Conservation (phyloP, 257 asterid species). For the Craterostigma plantagineum region DNA sequence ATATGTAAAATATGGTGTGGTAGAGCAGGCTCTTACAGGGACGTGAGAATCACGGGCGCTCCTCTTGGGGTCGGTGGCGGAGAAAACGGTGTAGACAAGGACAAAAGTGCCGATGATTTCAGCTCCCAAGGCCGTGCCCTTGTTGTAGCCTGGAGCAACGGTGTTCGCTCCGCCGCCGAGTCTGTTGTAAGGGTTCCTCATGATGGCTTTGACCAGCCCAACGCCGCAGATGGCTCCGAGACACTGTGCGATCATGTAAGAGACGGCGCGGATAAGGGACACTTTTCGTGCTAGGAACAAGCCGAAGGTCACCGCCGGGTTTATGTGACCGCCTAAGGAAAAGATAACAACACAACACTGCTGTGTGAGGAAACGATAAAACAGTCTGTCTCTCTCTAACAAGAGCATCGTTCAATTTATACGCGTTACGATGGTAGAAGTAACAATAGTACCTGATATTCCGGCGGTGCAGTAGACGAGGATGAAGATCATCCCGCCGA, state of each 20-base stretch:
- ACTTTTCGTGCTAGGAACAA: conserved; percentile 74
- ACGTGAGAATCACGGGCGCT: conserved; percentile 96
- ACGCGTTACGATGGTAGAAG: no score
- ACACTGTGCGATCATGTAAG: conserved; percentile 64
- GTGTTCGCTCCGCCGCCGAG: conserved; percentile 71
- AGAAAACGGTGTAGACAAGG: conserved; percentile 88
- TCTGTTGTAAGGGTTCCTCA: conserved; percentile 37
- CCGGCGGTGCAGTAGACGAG: conserved; percentile 99
- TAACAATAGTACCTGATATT: conserved; percentile 38
- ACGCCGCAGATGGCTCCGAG: conserved; percentile 87
- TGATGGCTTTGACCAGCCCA: conserved; percentile 76
- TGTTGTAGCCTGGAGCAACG: conserved; percentile 50
- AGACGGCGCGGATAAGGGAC: conserved; percentile 60
- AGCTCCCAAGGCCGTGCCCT: conserved; percentile 79
- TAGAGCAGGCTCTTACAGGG: conserved; percentile 39
- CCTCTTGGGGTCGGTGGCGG: conserved; percentile 93
- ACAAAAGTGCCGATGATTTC: conserved; percentile 88
- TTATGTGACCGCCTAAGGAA: conserved; percentile 74
- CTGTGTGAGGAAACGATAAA: neutral
- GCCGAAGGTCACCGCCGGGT: conserved; percentile 89
- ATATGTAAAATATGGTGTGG: no score
- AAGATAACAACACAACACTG: no score
- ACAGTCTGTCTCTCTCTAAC: neutral
- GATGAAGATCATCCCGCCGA: conserved; percentile 89
- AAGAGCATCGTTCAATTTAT: neutral